Percentiles rank a stretch among this genome's conserved stretches.
phyloP scores from a whole-genome alignment of 2,329 filamentous ascomycete species.

The Emmonsiellopsis sp. region DNA sequence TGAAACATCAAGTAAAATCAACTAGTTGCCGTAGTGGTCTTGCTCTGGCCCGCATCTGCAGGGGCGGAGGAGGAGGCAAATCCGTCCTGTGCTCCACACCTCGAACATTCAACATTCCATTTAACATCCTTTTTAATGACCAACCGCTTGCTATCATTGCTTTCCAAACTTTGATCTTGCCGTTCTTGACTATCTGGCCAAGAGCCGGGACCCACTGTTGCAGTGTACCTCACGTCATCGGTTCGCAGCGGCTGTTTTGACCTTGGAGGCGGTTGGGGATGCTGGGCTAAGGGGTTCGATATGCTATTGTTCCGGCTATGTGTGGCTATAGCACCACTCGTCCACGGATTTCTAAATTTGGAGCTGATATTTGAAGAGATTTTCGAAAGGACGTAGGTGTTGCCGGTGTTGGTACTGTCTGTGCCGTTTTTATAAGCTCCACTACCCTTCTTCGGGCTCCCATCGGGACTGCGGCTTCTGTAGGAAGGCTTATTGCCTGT shows the following conservation, averaged over 20 bases:
- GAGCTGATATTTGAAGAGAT: neutral
- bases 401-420: neutral
- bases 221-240: neutral
- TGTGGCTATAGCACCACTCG: neutral
- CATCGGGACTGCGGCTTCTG: neutral
- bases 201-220: neutral
- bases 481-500: conserved; percentile 6
- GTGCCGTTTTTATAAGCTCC: neutral
- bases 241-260: neutral
- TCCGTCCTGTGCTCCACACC: neutral
- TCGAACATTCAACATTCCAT: conserved; percentile 3
- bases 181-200: neutral
- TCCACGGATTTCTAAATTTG: neutral
- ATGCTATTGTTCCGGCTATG: neutral
- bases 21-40: neutral
- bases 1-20: no score
- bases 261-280: neutral
- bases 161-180: neutral
- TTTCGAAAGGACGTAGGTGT: neutral
- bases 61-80: neutral
- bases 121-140: conserved; percentile 1
- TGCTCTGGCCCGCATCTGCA: neutral
- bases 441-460: neutral
- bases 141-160: neutral
- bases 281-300: neutral